Conservation (phyloP, 306 rosid genomes). For the Sophora flavescens region DNA sequence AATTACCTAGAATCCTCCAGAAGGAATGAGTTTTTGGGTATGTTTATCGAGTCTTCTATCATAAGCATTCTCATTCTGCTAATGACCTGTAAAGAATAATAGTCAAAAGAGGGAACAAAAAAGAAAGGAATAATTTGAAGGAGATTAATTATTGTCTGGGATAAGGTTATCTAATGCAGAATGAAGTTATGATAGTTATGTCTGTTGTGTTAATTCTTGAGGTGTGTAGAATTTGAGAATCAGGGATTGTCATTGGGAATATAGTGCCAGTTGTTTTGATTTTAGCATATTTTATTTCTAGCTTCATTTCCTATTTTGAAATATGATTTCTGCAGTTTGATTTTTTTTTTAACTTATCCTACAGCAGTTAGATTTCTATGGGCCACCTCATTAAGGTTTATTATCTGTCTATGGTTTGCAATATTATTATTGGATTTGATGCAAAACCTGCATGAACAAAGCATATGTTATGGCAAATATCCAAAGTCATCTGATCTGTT, state of each 20-base stretch:
- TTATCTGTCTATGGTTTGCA: background rate
- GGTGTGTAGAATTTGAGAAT: background rate
- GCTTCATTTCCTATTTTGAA: conserved; percentile 12
- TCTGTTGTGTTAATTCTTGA: conserved; percentile 7
- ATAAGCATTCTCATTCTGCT: conserved; percentile 76
- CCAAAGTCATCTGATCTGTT: conserved; percentile 62
- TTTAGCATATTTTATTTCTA: background rate
- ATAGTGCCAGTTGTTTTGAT: conserved; percentile 16
- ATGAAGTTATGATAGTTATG: conserved; percentile 17
- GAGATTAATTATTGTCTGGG: conserved; percentile 4
- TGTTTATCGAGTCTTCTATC: conserved; percentile 86
- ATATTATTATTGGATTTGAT: background rate
- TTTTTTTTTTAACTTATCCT: background rate
- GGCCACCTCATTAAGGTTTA: background rate
- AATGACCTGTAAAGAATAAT: conserved; percentile 61
- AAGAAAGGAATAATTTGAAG: background rate
- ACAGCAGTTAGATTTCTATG: background rate
- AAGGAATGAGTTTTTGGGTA: conserved; percentile 78
- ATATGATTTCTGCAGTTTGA: background rate
- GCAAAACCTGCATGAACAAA: no score
- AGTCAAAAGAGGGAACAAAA: background rate
- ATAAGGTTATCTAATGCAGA: conserved; percentile 13
- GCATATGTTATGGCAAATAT: conserved; percentile 27
- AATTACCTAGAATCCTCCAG: conserved; percentile 85
- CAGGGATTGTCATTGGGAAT: background rate